Conservation (phyloP, 1,139 yeast species). For the Debaryomyces subglobosus region DNA sequence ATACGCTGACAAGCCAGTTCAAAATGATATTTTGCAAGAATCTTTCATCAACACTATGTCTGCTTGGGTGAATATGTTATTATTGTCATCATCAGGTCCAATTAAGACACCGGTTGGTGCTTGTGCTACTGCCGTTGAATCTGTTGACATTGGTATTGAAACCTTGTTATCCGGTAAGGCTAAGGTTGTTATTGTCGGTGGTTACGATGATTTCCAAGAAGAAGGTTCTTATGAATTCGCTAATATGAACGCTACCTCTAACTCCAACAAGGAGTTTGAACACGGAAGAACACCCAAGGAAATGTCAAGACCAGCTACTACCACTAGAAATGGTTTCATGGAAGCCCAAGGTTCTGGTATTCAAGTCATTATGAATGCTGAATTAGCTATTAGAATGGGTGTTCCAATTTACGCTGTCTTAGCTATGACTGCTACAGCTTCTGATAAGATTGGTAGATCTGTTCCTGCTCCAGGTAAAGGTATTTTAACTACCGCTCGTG, state of each 20-base stretch:
- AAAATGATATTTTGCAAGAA: conserved; percentile 95
- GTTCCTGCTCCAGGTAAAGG: conserved; percentile 99
- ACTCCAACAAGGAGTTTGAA: conserved; percentile 80
- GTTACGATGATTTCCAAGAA: conserved; percentile 99
- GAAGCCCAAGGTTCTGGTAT: conserved; percentile 99
- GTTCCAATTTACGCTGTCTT: conserved; percentile 97
- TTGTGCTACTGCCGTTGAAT: conserved; percentile 98
- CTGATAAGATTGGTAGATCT: conserved; percentile 98
- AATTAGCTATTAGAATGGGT: conserved; percentile 95
- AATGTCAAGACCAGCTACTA: conserved; percentile 98
- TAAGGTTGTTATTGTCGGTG: conserved; percentile 95
- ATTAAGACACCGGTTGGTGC: conserved; percentile 99
- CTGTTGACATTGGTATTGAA: conserved; percentile 94
- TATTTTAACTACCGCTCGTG: conserved; percentile 96
- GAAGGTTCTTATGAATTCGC: conserved; percentile 98
- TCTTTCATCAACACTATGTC: conserved; percentile 98
- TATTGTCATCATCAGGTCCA: conserved; percentile 97
- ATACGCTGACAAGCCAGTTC: conserved; percentile 88
- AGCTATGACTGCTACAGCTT: conserved; percentile 94
- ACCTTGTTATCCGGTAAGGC: conserved; percentile 92
- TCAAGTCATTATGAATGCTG: conserved; percentile 94
- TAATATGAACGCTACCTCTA: conserved; percentile 98
- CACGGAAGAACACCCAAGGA: conserved; percentile 98
- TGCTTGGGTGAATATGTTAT: conserved; percentile 98
- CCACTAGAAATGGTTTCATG: conserved; percentile 97